These are phyloP conservation scores for Carallia pectinifolia DNA, from an alignment of 345 rosid genomes.

Conservation along the genomic window DNA sequence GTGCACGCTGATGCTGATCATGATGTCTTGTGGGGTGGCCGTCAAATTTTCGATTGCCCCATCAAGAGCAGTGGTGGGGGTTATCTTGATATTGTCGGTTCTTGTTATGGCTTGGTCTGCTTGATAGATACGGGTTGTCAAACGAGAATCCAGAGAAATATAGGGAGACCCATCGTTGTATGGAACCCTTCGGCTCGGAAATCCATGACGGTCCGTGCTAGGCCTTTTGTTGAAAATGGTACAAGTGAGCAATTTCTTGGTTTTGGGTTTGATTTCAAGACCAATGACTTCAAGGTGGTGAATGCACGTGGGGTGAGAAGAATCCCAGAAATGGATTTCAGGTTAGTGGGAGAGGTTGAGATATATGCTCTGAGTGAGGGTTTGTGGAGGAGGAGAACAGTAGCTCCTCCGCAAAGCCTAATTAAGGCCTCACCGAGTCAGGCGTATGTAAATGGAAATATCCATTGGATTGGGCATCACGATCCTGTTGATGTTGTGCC, in stretches of 20 bases:
- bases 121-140: background rate
- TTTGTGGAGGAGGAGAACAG: background rate
- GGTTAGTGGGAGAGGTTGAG: background rate
- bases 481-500: background rate
- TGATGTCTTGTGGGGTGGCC: background rate
- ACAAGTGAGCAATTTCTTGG: background rate
- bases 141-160: background rate
- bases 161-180: background rate
- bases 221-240: background rate
- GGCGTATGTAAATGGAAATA: background rate
- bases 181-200: constrained; percentile 10
- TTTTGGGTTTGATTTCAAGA: constrained; percentile 9
- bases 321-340: background rate
- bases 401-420: background rate
- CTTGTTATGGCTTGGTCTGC: constrained; percentile 8
- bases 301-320: background rate
- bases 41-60: background rate
- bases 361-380: constrained; percentile 5
- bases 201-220: background rate
- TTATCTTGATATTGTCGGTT: background rate
- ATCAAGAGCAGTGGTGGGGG: background rate
- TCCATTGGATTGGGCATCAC: constrained; percentile 5
- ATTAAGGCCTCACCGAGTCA: background rate
- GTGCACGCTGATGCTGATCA: background rate
- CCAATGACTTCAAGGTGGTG: constrained; percentile 5